phyloP scores from a whole-genome alignment of 176 grass and related monocot species.

The Thalia dealbata region DNA sequence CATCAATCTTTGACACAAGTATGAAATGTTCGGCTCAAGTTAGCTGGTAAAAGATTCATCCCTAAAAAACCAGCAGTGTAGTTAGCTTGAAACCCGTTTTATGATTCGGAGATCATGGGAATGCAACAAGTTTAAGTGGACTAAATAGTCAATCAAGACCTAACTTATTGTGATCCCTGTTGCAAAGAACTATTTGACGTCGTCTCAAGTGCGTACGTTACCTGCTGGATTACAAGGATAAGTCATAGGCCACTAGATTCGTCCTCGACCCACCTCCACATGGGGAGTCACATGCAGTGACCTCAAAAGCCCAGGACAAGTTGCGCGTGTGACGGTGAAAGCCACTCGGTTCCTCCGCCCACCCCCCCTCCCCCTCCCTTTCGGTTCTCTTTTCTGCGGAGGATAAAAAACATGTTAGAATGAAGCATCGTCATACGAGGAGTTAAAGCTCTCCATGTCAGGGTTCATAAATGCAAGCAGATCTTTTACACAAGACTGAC shows the following conservation, averaged over 20 bases:
- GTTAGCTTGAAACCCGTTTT: no score
- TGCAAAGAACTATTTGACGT: background rate
- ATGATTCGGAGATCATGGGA: no score
- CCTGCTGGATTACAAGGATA: background rate
- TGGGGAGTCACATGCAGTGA: background rate
- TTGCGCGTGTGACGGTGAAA: background rate
- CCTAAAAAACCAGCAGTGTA: no score
- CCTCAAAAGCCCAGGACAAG: background rate
- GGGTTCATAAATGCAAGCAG: background rate
- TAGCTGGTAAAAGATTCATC: no score
- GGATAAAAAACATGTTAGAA: background rate
- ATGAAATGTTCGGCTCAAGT: no score
- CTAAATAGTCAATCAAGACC: no score
- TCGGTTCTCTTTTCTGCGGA: background rate
- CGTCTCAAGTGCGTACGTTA: background rate
- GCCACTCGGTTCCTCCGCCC: background rate
- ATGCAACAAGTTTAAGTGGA: no score
- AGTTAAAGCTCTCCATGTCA: background rate
- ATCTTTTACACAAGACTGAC: background rate
- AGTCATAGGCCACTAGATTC: background rate
- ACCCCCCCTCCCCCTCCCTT: background rate
- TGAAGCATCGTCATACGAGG: background rate
- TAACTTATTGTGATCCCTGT: background rate
- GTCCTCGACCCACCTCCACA: background rate
- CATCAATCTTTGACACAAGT: no score